Evolutionary conservation across 2,329 filamentous ascomycete genomes (phyloP), one percentile per base, ranked within the genome.

Genomic region (Thielaviopsis populi): DNA sequence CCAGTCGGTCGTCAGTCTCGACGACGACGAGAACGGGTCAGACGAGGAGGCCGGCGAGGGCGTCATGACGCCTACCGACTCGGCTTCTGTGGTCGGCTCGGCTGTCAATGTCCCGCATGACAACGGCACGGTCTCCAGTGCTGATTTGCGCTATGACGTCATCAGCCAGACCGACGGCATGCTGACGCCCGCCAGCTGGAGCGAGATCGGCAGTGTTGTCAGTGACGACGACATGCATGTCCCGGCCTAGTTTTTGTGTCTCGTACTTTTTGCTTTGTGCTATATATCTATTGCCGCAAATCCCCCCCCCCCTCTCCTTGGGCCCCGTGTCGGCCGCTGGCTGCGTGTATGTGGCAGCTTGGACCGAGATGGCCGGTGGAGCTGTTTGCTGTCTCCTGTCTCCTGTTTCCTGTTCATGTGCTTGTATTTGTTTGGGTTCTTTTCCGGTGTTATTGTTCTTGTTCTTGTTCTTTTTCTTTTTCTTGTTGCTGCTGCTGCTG

Each of bases 141-240:
- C 76, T 43, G 81, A 78, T 0, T 82, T 79, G 0, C 77, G 80
- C 54, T 66, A 79, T 33, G 78, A 84, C 66, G 78, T 84, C 17
- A 72, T 84, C 74, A 85, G 82, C 68, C 80, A 83, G 67, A 81
- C 80, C 68, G 80, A 80, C 19, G 81, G 81, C 37, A 79, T 84
- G 69, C 72, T 77, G 63, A 86, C 83, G 0, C 83, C 83, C 0
- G 77, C 78, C 1, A 84, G 80, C 71, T 86, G 83, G 83, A 83
- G 81, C 6, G 83, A 86, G 70, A 78, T 86, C 15, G 83, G 82
- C 66, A 86, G 83, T 67, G 78, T 83, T 13, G 74, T 84, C 30
- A 85, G 82, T 70, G 80, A 83, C 70, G 79, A 73, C 68, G 80
- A 83, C 59, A 71, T 70, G 10, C 70, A 66, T 48, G 62, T 69